These are phyloP conservation scores for Podila clonocystis DNA, from an alignment of 192 early-diverging fungal genomes.

Conservation along the genomic window DNA sequence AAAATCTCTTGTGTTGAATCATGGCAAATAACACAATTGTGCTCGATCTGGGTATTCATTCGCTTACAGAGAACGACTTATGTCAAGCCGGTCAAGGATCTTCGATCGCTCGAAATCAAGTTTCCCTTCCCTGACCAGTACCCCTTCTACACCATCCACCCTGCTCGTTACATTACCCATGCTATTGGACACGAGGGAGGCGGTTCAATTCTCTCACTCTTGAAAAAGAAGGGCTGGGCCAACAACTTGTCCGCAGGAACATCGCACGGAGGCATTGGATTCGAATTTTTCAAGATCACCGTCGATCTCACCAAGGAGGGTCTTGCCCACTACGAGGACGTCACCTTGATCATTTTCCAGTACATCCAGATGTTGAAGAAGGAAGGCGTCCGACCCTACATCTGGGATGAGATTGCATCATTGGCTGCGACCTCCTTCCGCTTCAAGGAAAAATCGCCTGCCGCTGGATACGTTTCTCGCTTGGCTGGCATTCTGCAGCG, in stretches of 20 bases:
- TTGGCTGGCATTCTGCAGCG: slow-evolving; percentile 84
- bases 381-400: slow-evolving; percentile 78
- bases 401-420: slow-evolving; percentile 77
- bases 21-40: no score
- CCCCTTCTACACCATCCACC: slow-evolving; percentile 64
- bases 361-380: slow-evolving; percentile 86
- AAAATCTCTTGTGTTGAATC: not conserved
- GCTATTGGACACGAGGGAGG: slow-evolving; percentile 92
- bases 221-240: slow-evolving; percentile 95
- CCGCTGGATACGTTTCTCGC: slow-evolving; percentile 71
- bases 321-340: slow-evolving; percentile 78
- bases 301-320: slow-evolving; percentile 89
- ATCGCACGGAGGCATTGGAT: slow-evolving; percentile 69
- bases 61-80: slow-evolving; percentile 68
- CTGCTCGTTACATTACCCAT: slow-evolving; percentile 83
- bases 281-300: slow-evolving; percentile 86
- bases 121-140: slow-evolving; percentile 90
- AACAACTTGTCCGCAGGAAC: slow-evolving; percentile 75
- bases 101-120: slow-evolving; percentile 79
- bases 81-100: slow-evolving; percentile 84
- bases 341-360: slow-evolving; percentile 84
- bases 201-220: slow-evolving; percentile 85
- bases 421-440: slow-evolving; percentile 67
- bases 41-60: no score
- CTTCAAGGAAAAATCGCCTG: slow-evolving; percentile 80